Base-by-base conservation (phyloP, 2,329 filamentous ascomycete genomes). In the Calonectria pauciramosa region DNA sequence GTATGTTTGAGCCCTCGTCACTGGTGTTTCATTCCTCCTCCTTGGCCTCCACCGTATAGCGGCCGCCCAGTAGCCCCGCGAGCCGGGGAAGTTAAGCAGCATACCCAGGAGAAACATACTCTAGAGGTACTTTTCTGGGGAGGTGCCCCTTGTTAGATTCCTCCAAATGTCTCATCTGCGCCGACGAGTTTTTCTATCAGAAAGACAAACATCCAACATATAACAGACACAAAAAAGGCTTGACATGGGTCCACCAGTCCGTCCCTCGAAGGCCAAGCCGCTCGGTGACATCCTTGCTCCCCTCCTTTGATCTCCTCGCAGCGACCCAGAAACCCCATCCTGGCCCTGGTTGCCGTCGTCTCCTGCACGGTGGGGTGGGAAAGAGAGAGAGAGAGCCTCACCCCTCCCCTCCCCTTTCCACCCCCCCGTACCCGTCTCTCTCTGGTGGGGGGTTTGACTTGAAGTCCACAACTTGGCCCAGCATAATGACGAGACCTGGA, bases 401-500 rank as follows among this genome's bases (percentile, higher is more conserved):
- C 26, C 18, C 56, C 56, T 16, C 18, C 56, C 56, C 56, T 28
- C 56, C 16, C 73, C 68, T 66, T 71, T 72, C 52, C 73, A 74
- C 73, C 64, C 78, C 73, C 78, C 72, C 71, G 67, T 74, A 47
- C 26, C 75, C 73, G 47, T 52, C 75, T 56, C 76, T 56, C 36
- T 63, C 63, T 59, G 51, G 75, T 75, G 76, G 80, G 78, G 74
- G 79, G 78, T 68, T 74, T 73, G 71, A 71, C 60, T 76, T 75
- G 69, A 32, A 79, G 68, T 74, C 77, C 60, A 76, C 72, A 52
- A 73, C 75, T 73, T 63, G 75, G 74, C 51, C 75, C 60, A 78
- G 76, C 52, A 79, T 76, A 73, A 79, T 81, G 79, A 80, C 79
- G 78, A 82, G 80, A 80, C 78, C 71, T 78, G 77, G 80, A 68